Base-by-base conservation (phyloP, 257 asterid genomes). In the Lavandula angustifolia region DNA sequence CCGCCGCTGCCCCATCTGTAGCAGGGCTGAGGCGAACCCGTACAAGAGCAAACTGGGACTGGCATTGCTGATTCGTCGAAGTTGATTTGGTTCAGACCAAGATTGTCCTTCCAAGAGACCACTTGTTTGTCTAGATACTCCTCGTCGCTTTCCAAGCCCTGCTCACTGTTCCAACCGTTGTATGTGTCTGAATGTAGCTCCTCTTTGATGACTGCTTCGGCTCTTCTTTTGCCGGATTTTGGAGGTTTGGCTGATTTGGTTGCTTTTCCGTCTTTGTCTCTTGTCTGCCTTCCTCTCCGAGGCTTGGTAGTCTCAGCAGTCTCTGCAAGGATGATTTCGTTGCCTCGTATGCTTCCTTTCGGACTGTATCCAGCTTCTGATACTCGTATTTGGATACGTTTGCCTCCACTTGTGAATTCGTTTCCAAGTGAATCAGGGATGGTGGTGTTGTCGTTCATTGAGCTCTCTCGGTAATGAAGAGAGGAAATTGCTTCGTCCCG, bases 1-100 rank as follows among this genome's bases (percentile, higher is more conserved):
- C 97, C 97, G 3, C 95, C 97, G 9, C 76, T 87, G 14, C 97
- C 97, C 97, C 97, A 89, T 72, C 90, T 87, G 52, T 89, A 89
- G 82, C 97, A 89, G 8, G 94, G 97, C 73, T 87, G 97, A 7
- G 97, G 97, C 0, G 94, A 78, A 5, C 97, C 95, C 9, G 97
- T 89, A 83, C 97, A 89, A 8, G 95, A 73, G 76, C 97, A 89
- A 41, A 89, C 92, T 1, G 97, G 95, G 4, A 84, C 94, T 8
- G 97, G 95, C 97, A 90, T 90, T 46, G 95, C 84, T 1, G 98
- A 82, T 57, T 86, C 94, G 1, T 91, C 96, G 47, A 85, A 91
- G 31, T 81, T 87, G 27, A 88, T 81, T 65, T 88, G 91, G 71
- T 91, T 87, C 79, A 85, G 47, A 12, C 95, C 92, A 70, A 81